Evolutionary conservation across 768 basidiomycete genomes (phyloP), one percentile per base, ranked within the genome.

Genomic region (Amanita rimosa): DNA sequence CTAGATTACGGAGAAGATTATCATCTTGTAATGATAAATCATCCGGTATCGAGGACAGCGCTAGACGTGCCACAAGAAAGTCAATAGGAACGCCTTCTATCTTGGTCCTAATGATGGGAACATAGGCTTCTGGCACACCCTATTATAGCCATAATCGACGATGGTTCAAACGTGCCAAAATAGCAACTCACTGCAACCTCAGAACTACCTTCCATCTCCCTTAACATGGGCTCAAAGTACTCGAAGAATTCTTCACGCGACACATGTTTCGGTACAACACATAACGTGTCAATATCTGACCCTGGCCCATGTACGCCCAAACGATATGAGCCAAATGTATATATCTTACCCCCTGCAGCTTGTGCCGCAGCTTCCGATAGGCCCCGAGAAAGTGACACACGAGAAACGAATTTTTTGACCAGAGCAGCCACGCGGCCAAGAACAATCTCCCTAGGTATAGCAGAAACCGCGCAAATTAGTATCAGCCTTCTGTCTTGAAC

Each of bases 301-400:
- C 90, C 87, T 31, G 95, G 96, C 10, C 90, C 91, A 65, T 98
- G 96, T 17, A 98, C 96, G 51, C 96, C 96, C 43, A 99, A 71
- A 58, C 96, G 85, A 73, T 97, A 98, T 45, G 94, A 97, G 36
- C 96, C 96, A 64, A 95, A 99, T 6, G 96, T 98, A 65, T 92
- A 99, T 62, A 99, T 98, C 73, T 98, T 95, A 54, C 94, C 96
- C 45, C 96, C 96, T 7, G 96, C 91, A 42, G 88, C 83, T 45
- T 68, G 78, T 7, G 95, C 94, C 1, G 90, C 85, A 16, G 83
- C 67, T 54, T 97, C 93, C 26, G 93, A 94, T 40, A 95, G 70
- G 6, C 95, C 95, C 35, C 75, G 78, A 38, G 78, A 67, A 50
- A 94, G 62, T 6, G 87, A 85, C 1, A 94, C 81, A 53, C 78